Conservation (phyloP, 805 yeast genomes). For the Priceomyces melissophilus region DNA sequence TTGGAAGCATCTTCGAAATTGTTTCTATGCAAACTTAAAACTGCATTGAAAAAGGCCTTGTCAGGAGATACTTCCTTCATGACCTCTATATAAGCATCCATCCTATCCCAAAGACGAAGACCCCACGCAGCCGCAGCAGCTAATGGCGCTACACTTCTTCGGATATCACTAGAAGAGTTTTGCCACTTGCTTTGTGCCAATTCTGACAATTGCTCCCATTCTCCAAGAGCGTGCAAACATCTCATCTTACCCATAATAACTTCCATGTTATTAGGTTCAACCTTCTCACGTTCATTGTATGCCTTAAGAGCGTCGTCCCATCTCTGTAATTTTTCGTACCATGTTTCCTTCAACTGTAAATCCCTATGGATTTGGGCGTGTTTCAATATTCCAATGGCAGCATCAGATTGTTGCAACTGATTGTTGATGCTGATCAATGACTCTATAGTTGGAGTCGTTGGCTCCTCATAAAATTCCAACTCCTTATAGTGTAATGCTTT, state of each 20-base stretch:
- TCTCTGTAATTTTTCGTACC: constrained; percentile 95
- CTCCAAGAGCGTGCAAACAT: constrained; percentile 96
- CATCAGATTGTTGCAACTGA: constrained; percentile 93
- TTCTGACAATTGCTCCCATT: constrained; percentile 90
- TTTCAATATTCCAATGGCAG: constrained; percentile 93
- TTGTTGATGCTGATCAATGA: constrained; percentile 89
- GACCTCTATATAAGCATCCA: constrained; percentile 85
- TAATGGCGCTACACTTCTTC: constrained; percentile 86
- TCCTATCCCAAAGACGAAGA: constrained; percentile 91
- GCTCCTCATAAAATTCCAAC: constrained; percentile 89
- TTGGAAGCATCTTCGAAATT: constrained; percentile 76
- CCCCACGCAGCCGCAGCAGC: constrained; percentile 99
- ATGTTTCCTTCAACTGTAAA: constrained; percentile 88
- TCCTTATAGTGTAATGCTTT: constrained; percentile 96
- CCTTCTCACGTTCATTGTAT: constrained; percentile 71
- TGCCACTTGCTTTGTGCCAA: constrained; percentile 87
- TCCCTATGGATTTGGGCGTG: constrained; percentile 92
- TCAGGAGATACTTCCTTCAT: constrained; percentile 94
- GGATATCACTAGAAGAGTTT: constrained; percentile 64
- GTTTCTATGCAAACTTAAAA: constrained; percentile 78
- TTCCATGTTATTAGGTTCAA: constrained; percentile 70
- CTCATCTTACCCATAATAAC: constrained; percentile 97
- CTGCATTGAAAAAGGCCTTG: constrained; percentile 90
- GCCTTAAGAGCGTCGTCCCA: constrained; percentile 98
- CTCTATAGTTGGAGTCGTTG: constrained; percentile 88